phyloP scores from a whole-genome alignment of 106 monocot species.

The Acorus gramineus region DNA sequence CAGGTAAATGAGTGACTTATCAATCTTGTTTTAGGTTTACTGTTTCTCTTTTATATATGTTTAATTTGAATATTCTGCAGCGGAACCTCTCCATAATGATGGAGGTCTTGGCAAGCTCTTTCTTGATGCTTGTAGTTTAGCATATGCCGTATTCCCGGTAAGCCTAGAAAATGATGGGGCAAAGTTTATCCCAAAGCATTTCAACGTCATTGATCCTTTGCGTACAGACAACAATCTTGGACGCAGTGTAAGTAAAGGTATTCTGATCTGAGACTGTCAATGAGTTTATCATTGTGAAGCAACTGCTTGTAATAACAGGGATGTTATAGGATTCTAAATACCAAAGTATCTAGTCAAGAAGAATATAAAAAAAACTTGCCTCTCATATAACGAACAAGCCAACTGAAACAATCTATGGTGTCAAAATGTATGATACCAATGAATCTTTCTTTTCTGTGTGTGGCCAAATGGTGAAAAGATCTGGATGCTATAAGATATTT shows the following conservation, averaged over 20 bases:
- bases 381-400: no score
- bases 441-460: no score
- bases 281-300: no score
- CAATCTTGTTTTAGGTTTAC: background rate
- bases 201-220: constrained; percentile 96
- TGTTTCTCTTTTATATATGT: constrained; percentile 1
- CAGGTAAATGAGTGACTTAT: constrained; percentile 7
- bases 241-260: constrained; percentile 96
- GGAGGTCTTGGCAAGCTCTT: constrained; percentile 8
- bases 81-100: constrained; percentile 19
- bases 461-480: no score
- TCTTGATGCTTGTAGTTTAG: constrained; percentile 34
- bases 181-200: constrained; percentile 75
- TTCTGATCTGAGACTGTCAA: background rate
- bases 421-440: no score
- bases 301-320: no score
- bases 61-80: constrained; percentile 11
- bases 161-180: constrained; percentile 53
- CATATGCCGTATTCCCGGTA: constrained; percentile 44
- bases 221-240: constrained; percentile 91
- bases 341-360: no score
- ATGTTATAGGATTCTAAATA: no score
- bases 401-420: no score
- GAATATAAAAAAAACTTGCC: no score
- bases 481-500: no score